phyloP scores from a whole-genome alignment of 805 yeast genomes.

The Schwanniomyces vanrijiae region DNA sequence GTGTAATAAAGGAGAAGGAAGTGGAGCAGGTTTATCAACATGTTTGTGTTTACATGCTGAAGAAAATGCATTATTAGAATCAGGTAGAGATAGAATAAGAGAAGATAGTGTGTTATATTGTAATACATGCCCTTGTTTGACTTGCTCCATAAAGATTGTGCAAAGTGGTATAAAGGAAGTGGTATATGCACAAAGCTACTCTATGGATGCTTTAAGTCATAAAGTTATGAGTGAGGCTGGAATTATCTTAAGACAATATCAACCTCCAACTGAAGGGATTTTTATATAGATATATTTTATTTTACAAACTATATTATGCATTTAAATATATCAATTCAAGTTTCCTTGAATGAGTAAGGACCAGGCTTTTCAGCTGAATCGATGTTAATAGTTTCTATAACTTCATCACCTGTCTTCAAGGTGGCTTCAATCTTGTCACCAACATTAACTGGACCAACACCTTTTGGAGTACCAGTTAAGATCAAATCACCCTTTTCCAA shows the following conservation, averaged over 20 bases:
- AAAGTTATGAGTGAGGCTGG: slow-evolving; percentile 74
- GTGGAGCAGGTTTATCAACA: slow-evolving; percentile 70
- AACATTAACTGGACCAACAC: slow-evolving; percentile 81
- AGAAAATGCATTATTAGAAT: slow-evolving; percentile 91
- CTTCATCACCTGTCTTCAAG: slow-evolving; percentile 54
- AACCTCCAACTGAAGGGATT: slow-evolving; percentile 41
- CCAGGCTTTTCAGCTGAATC: slow-evolving; percentile 54
- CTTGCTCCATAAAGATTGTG: slow-evolving; percentile 93
- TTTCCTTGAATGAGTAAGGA: slow-evolving; percentile 39
- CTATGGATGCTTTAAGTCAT: slow-evolving; percentile 83
- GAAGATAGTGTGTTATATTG: slow-evolving; percentile 70
- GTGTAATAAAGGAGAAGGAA: slow-evolving; percentile 69
- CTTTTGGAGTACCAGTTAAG: slow-evolving; percentile 96
- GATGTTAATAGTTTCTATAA: slow-evolving; percentile 53
- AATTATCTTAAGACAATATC: slow-evolving; percentile 57
- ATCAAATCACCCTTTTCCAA: slow-evolving; percentile 87
- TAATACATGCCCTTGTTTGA: slow-evolving; percentile 95
- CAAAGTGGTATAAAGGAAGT: slow-evolving; percentile 91
- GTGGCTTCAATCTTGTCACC: slow-evolving; percentile 78
- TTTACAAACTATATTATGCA: neutral
- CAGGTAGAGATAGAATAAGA: slow-evolving; percentile 80
- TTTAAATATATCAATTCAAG: slow-evolving; percentile 9
- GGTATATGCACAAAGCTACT: slow-evolving; percentile 87
- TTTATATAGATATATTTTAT: slow-evolving; percentile 22
- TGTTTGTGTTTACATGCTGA: slow-evolving; percentile 97